phyloP scores from a whole-genome alignment of 1,284 basidiomycete species.

The Ustilago bromivora region DNA sequence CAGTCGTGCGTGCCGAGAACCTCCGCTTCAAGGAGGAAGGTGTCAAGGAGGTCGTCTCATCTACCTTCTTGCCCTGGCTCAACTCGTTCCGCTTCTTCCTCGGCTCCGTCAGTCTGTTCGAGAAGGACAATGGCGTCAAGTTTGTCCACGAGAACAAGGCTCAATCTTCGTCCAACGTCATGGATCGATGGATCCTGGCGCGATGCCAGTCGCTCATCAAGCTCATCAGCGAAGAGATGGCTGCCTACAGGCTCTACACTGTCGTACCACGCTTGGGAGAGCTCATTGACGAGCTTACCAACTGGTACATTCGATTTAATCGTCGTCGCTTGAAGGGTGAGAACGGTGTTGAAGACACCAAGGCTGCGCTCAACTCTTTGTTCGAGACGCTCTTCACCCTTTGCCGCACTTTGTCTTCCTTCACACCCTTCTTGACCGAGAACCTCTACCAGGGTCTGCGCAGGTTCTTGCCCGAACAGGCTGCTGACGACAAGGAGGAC shows the following conservation, averaged over 20 bases:
- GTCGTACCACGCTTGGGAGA: conserved; percentile 93
- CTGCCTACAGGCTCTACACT: conserved; percentile 95
- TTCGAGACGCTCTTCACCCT: conserved; percentile 96
- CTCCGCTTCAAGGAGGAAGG: conserved; percentile 98
- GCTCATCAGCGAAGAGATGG: conserved; percentile 93
- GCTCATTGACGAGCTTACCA: conserved; percentile 95
- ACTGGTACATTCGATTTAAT: conserved; percentile 99
- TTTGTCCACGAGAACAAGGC: conserved; percentile 91
- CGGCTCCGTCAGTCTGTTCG: conserved; percentile 88
- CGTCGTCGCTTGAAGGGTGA: conserved; percentile 94
- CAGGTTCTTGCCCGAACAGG: conserved; percentile 75
- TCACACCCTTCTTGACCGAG: conserved; percentile 97
- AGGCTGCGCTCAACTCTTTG: conserved; percentile 90
- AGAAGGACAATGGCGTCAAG: conserved; percentile 82
- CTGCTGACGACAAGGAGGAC: conserved; percentile 76
- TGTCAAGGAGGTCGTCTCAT: conserved; percentile 93
- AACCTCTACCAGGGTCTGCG: conserved; percentile 93
- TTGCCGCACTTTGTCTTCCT: conserved; percentile 96
- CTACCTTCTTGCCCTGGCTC: conserved; percentile 97
- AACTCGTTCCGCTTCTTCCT: conserved; percentile 99
- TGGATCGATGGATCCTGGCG: conserved; percentile 98
- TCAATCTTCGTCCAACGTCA: conserved; percentile 88
- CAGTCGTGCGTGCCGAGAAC: conserved; percentile 97
- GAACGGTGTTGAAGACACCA: conserved; percentile 88
- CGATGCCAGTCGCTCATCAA: conserved; percentile 95